Conservation (phyloP, 1,284 basidiomycete genomes). For the Trametes hirsuta region DNA sequence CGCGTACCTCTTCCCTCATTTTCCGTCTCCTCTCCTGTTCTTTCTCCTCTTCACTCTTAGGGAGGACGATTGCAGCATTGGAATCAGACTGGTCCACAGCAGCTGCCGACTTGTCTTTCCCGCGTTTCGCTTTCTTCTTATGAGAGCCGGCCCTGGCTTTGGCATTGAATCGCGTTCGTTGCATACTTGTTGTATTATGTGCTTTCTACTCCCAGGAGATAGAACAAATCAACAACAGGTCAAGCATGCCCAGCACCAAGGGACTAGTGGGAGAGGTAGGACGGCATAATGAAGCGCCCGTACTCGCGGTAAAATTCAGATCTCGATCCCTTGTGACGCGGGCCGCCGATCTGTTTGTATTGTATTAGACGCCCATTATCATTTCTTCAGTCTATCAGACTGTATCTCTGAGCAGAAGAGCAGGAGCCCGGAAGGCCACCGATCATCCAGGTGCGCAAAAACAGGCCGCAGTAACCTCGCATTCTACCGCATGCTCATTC, state of each 20-base stretch:
- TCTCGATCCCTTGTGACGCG: conserved; percentile 16
- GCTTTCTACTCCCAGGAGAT: background rate
- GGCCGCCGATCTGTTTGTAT: background rate
- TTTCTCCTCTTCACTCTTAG: conserved; percentile 64
- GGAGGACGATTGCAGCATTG: conserved; percentile 61
- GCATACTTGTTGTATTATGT: background rate
- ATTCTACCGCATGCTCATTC: background rate
- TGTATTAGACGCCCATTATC: conserved; percentile 3
- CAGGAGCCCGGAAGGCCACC: no score
- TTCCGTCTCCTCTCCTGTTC: conserved; percentile 62
- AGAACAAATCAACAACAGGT: background rate
- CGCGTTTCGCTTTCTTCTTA: conserved; percentile 54
- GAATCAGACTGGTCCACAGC: conserved; percentile 42
- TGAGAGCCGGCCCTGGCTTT: conserved; percentile 57
- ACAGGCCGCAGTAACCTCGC: no score
- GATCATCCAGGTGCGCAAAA: no score
- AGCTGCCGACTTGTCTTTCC: conserved; percentile 19
- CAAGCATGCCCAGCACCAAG: background rate
- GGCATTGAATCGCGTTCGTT: conserved; percentile 49
- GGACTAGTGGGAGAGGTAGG: background rate
- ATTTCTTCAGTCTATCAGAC: no score
- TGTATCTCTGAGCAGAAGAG: no score
- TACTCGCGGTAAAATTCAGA: conserved; percentile 21
- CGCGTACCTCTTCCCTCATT: conserved; percentile 63
- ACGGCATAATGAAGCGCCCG: background rate